Base-by-base conservation (phyloP, 2,329 filamentous ascomycete species). In the Penicillium hesseltinei region DNA sequence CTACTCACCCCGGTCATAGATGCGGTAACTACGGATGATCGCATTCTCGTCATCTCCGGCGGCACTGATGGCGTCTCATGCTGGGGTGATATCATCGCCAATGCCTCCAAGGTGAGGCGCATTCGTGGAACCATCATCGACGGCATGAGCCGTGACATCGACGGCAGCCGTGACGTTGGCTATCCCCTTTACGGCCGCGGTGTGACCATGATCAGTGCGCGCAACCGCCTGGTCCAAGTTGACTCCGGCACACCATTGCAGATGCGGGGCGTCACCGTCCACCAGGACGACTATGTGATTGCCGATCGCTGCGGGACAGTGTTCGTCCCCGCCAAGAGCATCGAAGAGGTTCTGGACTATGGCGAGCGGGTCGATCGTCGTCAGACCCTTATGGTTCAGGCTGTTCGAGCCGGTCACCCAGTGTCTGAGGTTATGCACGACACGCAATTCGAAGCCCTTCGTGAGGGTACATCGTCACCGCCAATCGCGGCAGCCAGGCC, bases 171-270 rank as follows among this genome's bases (percentile, higher is more conserved):
- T 1, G 68, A 73, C 0, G 61, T 68, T 19, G 61, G 65, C 21
- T 75, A 73, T 54, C 71, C 72, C 11, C 68, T 74, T 5, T 74
- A 68, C 50, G 71, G 72, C 35, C 65, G 66, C 2, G 71, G 70
- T 0, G 65, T 71, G 8, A 69, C 64, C 0, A 73, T 73, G 67
- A 66, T 73, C 52, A 72, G 71, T 45, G 70, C 68, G 5, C 68
- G 69, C 11, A 69, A 69, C 27, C 58, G 69, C 42, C n/a, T 72
- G n/a, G 69, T 73, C 56, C 67, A 71, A 54, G 55, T 57, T 61
- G 74, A 55, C 62, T 76, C 39, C 45, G 69, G 43, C 58, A 71
- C 49, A 40, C 72, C 62, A 19, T 62, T 63, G 7, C 51, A 59
- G 43, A 48, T 66, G 2, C 56, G 54, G 11, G 64, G 61, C 3